Base-by-base conservation (phyloP, 1,139 yeast species). In the Yamadazyma taylorii region DNA sequence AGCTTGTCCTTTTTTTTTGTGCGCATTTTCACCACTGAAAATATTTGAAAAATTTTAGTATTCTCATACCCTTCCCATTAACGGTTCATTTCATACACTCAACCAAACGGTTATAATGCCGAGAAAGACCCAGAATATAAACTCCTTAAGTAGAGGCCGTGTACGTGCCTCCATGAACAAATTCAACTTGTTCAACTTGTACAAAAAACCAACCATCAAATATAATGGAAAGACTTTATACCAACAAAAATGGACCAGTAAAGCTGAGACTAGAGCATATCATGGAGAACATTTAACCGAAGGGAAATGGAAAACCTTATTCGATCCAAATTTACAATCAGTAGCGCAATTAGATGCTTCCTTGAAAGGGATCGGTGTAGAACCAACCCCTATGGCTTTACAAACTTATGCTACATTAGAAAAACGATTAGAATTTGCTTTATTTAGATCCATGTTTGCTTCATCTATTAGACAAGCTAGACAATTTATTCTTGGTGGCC, bases 281-380 rank as follows among this genome's bases (percentile, higher is more conserved):
- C 98, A 92, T 59, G 98, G 98, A 50, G 97, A 92, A 55, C 90
- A 85, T 58, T 64, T 92, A 40, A 85, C 94, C 1, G 98, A 92
- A 60, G 69, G 79, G 19, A 79, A 92, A 56, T 87, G 90, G 80
- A 69, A 80, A 21, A 42, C 46, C 2, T 61, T 78, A 36, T 89
- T 89, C 63, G 70, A 79, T 41, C 85, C 90, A 24, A 80, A 83
- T 40, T 69, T 88, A 48, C 82, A 85, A 43, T 85, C 95, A 24
- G 96, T 88, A 34, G 92, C 94, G 3, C 88, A 86, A 63, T 65
- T 90, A 67, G 83, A 84, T 58, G 85, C 90, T 7, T 81, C 89
- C 0, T 69, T 82, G 51, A 77, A 78, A 30, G 86, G 87, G 51
- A 73, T 70, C 43, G 66, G 65, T 24, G 73, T 73, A 13, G 67